A percentile compares a stretch with the other conserved stretches of the same genome.
Conservation (phyloP, 2,329 filamentous ascomycete genomes). For the Ophiostoma angusticollis region DNA sequence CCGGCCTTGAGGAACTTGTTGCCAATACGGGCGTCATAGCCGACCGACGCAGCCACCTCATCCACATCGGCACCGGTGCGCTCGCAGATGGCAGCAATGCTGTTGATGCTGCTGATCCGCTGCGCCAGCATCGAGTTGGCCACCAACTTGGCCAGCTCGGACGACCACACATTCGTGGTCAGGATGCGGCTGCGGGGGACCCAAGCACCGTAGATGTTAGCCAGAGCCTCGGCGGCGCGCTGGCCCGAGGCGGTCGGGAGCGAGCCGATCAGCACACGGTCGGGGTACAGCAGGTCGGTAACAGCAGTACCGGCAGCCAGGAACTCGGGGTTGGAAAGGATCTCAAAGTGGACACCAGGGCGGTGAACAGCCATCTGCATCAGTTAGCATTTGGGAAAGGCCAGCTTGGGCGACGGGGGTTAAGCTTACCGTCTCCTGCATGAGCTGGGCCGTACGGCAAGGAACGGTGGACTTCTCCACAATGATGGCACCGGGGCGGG, state of each 20-base stretch:
- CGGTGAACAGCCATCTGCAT: conserved; percentile 42
- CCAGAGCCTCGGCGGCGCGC: conserved; percentile 49
- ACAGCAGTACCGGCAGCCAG: conserved; percentile 67
- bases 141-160: conserved; percentile 65
- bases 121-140: conserved; percentile 73
- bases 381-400: background rate
- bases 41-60: conserved; percentile 55
- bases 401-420: background rate
- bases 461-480: conserved; percentile 77
- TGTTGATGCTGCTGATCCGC: conserved; percentile 69
- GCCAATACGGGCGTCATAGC: conserved; percentile 59
- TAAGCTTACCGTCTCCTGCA: conserved; percentile 49
- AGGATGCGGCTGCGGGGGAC: conserved; percentile 54
- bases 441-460: conserved; percentile 57
- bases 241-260: conserved; percentile 45
- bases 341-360: conserved; percentile 55
- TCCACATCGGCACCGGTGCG: conserved; percentile 62
- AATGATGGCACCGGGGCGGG: conserved; percentile 55
- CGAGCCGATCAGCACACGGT: conserved; percentile 64
- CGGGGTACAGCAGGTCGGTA: conserved; percentile 54
- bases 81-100: conserved; percentile 69
- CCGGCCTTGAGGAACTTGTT: conserved; percentile 60
- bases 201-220: conserved; percentile 58
- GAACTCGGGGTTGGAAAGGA: conserved; percentile 74
- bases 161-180: conserved; percentile 63